Base-by-base conservation (phyloP, 768 basidiomycete species). In the Tubosaeta sp. region DNA sequence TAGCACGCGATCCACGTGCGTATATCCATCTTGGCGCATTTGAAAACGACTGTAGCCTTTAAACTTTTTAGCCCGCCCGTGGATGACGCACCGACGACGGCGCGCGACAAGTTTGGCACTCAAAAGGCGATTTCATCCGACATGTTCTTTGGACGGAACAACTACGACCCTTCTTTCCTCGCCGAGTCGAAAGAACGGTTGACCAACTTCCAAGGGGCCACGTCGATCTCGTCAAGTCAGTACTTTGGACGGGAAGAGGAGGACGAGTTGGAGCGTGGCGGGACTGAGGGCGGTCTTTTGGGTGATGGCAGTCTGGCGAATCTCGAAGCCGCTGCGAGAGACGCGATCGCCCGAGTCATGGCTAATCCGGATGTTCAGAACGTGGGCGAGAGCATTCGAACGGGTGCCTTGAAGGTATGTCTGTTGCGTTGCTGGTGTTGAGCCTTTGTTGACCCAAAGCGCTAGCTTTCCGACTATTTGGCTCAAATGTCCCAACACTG, bases 61-160 rank as follows among this genome's bases (percentile, higher is more conserved):
- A 71, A 26, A 13, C 38, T 38, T 43, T 31, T 52, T n/a, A 71
- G 66, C 19, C 53, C 72, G 2, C 17, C 58, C 2, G 66, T 43
- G 5, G 86, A 84, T 46, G 83, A 89, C 48, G 73, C 84, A 26
- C 83, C 85, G 0, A 93, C 83, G 5, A 82, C 81, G 16, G 95
- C 97, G 1, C 83, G 94, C 52, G 88, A 95, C 8, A 91, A 90
- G 61, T 99, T 98, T 67, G 91, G 92, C 2, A 69, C 64, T 53
- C 97, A 98, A 67, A 99, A 97, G 66, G 93, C 82, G 49, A 99
- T 99, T 67, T 97, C 95, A 6, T 95, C 93, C 4, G 97, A 98
- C 65, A 93, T 94, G 90, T 97, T 87, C 76, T 98, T 98, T 67
- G 92, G 86, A 22, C 82, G 95, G 38, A 88, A 88, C 45, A 69